Evolutionary conservation across 768 basidiomycete species (phyloP).

Genomic region (Termitomyces sp.): DNA sequence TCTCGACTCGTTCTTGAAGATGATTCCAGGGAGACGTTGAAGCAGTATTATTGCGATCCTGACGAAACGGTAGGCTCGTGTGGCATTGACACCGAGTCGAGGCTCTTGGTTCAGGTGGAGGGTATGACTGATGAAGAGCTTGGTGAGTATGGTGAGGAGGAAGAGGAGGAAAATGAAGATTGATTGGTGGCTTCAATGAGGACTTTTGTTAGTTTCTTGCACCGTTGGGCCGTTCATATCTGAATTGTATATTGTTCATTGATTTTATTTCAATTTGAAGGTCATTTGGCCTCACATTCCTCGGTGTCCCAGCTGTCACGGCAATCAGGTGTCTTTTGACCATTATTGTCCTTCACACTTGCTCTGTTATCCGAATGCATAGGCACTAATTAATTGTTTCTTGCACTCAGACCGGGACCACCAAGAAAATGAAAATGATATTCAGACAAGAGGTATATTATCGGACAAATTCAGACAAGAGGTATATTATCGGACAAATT

Average conservation of each 20-base stretch:
- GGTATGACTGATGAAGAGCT: background rate
- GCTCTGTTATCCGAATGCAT: too few relatives aligned
- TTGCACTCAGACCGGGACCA: too few relatives aligned
- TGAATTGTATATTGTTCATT: background rate
- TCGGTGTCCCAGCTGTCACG: background rate
- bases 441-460: too few relatives aligned
- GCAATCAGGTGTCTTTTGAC: too few relatives aligned
- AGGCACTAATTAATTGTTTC: too few relatives aligned
- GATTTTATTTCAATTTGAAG: background rate
- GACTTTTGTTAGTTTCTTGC: background rate
- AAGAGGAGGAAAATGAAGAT: background rate
- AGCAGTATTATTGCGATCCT: conserved; percentile 4
- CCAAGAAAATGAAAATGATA: too few relatives aligned
- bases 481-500: too few relatives aligned
- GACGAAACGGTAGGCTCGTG: conserved; percentile 13
- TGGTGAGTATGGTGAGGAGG: background rate
- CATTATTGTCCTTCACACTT: too few relatives aligned
- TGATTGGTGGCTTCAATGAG: background rate
- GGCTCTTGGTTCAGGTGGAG: conserved; percentile 6
- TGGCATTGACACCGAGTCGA: conserved; percentile 1
- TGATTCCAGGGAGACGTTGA: background rate
- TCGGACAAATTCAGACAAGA: too few relatives aligned
- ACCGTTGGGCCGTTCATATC: background rate
- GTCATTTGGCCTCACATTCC: background rate
- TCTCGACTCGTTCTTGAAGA: conserved; percentile 10